Evolutionary conservation across 371 early-diverging fungal species (phyloP).

Genomic region (Rhizopus stolonifer): DNA sequence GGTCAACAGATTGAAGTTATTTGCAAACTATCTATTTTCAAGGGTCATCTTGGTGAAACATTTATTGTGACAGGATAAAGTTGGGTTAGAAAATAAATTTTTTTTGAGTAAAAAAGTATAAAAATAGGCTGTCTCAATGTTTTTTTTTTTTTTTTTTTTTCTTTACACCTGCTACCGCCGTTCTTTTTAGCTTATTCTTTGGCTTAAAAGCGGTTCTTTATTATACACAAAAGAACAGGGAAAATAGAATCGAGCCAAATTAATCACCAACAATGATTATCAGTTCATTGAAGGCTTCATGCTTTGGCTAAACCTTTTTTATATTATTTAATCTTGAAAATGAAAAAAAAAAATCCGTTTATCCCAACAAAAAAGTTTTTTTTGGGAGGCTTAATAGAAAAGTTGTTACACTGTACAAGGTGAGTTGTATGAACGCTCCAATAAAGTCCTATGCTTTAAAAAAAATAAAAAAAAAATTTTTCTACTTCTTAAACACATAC

Average conservation of each 20-base stretch:
- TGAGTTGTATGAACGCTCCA: not conserved
- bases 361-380: not conserved
- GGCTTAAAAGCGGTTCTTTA: constrained; percentile 27
- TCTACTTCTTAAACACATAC: not conserved
- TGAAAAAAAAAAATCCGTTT: constrained; percentile 16
- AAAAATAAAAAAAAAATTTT: not conserved
- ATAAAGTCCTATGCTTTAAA: not conserved
- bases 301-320: constrained; percentile 31
- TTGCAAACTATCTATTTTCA: no score
- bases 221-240: constrained; percentile 28
- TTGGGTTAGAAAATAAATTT: not conserved
- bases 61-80: no score
- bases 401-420: no score
- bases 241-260: constrained; percentile 29
- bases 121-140: not conserved
- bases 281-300: constrained; percentile 41
- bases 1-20: no score
- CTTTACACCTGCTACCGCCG: constrained; percentile 38
- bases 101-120: not conserved
- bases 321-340: constrained; percentile 1
- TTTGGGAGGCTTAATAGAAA: no score
- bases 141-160: constrained; percentile 18
- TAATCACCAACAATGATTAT: constrained; percentile 39
- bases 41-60: no score
- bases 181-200: constrained; percentile 17